Evolutionary conservation across 2,329 filamentous ascomycete species (phyloP).

Genomic region (Penicillium vulpinum): DNA sequence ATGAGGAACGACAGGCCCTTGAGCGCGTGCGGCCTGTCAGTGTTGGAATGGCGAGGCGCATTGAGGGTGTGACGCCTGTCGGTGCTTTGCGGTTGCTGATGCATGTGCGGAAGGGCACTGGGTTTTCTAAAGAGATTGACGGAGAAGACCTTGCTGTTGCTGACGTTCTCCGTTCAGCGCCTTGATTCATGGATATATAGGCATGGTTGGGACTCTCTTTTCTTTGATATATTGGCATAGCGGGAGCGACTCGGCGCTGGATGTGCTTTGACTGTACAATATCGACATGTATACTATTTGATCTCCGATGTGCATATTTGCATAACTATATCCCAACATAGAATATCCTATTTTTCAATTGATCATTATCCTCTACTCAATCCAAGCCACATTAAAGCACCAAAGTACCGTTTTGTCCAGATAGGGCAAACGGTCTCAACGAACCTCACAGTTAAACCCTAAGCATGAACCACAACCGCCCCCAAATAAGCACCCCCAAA

Average conservation of each 20-base stretch:
- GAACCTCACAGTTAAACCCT: not conserved
- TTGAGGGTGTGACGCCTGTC: conserved; percentile 68
- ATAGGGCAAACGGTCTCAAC: not conserved
- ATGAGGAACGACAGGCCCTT: conserved; percentile 74
- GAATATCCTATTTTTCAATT: not conserved
- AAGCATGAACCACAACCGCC: not conserved
- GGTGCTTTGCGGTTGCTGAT: conserved; percentile 47
- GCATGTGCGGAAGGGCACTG: conserved; percentile 38
- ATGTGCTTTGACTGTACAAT: conserved; percentile 6
- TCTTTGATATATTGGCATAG: conserved; percentile 18
- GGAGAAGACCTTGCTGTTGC: conserved; percentile 13
- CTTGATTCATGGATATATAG: conserved; percentile 3
- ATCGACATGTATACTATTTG: conserved; percentile 9
- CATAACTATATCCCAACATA: not conserved
- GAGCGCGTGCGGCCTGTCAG: conserved; percentile 73
- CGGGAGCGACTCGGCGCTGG: conserved; percentile 19
- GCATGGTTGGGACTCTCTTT: conserved; percentile 1
- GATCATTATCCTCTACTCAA: not conserved
- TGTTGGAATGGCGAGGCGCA: conserved; percentile 80
- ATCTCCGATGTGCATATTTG: not conserved
- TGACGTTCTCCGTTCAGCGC: conserved; percentile 15
- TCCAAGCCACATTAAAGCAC: not conserved
- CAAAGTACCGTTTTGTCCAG: not conserved
- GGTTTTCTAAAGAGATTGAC: conserved; percentile 15
- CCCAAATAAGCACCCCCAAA: not conserved